These are phyloP conservation scores for Aethionema arabicum DNA, from an alignment of 345 rosid genomes.

Conservation along the genomic window DNA sequence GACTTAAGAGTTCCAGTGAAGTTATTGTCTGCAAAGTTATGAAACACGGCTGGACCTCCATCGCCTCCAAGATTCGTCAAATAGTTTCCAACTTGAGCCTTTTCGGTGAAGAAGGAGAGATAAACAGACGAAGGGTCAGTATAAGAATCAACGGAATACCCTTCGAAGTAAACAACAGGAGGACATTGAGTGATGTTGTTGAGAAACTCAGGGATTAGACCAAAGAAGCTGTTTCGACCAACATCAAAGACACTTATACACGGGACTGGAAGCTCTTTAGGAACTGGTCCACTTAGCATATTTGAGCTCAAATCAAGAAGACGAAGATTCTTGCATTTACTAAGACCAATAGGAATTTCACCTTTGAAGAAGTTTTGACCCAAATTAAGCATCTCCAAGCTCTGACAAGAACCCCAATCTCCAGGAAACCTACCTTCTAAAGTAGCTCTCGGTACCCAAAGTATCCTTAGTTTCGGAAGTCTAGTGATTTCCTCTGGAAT, in stretches of 20 bases:
- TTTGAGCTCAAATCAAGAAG: conserved; percentile 74
- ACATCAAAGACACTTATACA: conserved; percentile 85
- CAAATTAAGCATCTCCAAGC: conserved; percentile 79
- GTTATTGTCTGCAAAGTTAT: conserved; percentile 72
- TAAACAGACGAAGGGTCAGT: conserved; percentile 50
- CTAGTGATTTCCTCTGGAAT: conserved; percentile 55
- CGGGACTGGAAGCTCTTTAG: conserved; percentile 57
- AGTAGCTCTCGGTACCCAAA: conserved; percentile 88
- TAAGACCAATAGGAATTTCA: conserved; percentile 49
- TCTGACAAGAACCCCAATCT: conserved; percentile 72
- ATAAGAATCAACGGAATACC: conserved; percentile 34
- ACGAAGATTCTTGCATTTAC: conserved; percentile 60
- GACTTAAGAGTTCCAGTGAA: conserved; percentile 61
- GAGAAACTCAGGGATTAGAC: conserved; percentile 64
- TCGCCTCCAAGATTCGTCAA: conserved; percentile 37
- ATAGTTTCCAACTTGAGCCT: conserved; percentile 43
- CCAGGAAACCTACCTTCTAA: conserved; percentile 61
- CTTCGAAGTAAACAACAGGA: conserved; percentile 38
- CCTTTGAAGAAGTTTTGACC: conserved; percentile 70
- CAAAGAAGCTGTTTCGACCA: conserved; percentile 61
- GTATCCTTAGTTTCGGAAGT: conserved; percentile 67
- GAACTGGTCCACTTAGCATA: conserved; percentile 60
- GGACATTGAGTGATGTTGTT: conserved; percentile 43
- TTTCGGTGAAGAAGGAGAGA: conserved; percentile 49
- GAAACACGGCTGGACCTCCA: conserved; percentile 48